These are phyloP conservation scores for Aspergillus sp. DNA, from an alignment of 2,329 filamentous ascomycete species.

Conservation along the genomic window DNA sequence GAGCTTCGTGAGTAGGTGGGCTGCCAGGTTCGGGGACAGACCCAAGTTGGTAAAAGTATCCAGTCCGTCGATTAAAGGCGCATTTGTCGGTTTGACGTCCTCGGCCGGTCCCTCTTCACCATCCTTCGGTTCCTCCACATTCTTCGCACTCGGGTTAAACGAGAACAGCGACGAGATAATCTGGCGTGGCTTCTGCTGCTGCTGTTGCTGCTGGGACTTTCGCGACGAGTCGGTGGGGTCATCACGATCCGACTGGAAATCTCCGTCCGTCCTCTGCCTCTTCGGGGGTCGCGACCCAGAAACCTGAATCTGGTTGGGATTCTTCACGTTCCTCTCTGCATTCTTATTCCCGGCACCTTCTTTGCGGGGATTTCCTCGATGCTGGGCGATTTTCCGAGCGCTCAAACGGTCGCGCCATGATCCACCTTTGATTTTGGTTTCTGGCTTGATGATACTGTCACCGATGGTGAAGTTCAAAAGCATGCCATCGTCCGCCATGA, in stretches of 20 bases:
- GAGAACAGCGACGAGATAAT: slow-evolving; percentile 90
- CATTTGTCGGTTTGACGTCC: slow-evolving; percentile 71
- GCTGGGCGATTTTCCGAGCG: slow-evolving; percentile 64
- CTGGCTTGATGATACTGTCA: slow-evolving; percentile 59
- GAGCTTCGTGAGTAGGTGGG: slow-evolving; percentile 80
- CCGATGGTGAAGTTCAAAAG: slow-evolving; percentile 84
- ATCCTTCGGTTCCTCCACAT: slow-evolving; percentile 38
- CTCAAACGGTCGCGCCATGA: slow-evolving; percentile 84
- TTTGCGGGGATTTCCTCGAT: slow-evolving; percentile 37
- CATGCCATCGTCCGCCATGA: slow-evolving; percentile 93
- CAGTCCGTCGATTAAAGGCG: slow-evolving; percentile 76
- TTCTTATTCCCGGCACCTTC: slow-evolving; percentile 2
- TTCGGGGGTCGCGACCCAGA: slow-evolving; percentile 31
- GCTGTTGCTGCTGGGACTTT: slow-evolving; percentile 24
- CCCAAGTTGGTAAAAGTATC: slow-evolving; percentile 84
- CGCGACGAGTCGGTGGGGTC: slow-evolving; percentile 10
- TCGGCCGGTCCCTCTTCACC: slow-evolving; percentile 36
- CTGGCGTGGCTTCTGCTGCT: slow-evolving; percentile 47
- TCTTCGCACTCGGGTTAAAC: slow-evolving; percentile 74
- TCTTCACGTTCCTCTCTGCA: slow-evolving; percentile 15
- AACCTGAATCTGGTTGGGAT: slow-evolving; percentile 31
- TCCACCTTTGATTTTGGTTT: slow-evolving; percentile 74
- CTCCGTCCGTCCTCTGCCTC: slow-evolving; percentile 37
- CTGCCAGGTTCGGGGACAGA: slow-evolving; percentile 72
- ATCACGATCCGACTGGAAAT: slow-evolving; percentile 22